Evolutionary conservation across 192 early-diverging fungal species (phyloP).

Genomic region (Rhizoclosmatium globosum): DNA sequence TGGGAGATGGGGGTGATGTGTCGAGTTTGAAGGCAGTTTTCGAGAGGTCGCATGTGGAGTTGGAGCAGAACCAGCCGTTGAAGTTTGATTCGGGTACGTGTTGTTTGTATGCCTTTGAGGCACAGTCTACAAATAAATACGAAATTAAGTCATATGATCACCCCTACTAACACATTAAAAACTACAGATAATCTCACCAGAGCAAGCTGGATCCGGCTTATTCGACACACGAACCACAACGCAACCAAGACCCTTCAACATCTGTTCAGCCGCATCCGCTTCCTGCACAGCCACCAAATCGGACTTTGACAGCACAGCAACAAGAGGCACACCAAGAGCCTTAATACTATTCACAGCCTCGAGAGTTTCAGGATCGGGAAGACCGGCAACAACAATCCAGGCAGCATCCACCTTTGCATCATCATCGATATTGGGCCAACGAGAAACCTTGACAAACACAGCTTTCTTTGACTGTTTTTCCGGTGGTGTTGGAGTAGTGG

Average conservation of each 20-base stretch:
- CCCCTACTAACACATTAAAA: neutral
- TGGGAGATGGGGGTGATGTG: neutral
- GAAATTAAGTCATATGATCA: neutral
- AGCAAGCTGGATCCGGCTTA: conserved; percentile 3
- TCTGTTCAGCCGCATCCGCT: neutral
- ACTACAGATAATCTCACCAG: neutral
- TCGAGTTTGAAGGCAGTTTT: conserved; percentile 8
- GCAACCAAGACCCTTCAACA: neutral
- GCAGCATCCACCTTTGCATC: neutral
- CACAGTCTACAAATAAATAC: neutral
- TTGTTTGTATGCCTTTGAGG: neutral
- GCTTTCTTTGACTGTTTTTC: neutral
- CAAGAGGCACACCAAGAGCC: neutral
- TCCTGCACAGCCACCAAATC: neutral
- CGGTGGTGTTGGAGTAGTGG: neutral
- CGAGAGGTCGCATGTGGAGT: conserved; percentile 16
- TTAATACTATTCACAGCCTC: neutral
- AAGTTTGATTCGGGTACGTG: neutral
- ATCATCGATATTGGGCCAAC: neutral
- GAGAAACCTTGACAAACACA: neutral
- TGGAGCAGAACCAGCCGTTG: conserved; percentile 24
- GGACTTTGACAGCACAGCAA: neutral
- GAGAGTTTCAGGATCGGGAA: neutral
- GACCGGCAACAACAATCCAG: conserved; percentile 5
- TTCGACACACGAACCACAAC: conserved; percentile 4